Base-by-base conservation (phyloP, 2,329 filamentous ascomycete genomes). In the Gyromitra esculenta region DNA sequence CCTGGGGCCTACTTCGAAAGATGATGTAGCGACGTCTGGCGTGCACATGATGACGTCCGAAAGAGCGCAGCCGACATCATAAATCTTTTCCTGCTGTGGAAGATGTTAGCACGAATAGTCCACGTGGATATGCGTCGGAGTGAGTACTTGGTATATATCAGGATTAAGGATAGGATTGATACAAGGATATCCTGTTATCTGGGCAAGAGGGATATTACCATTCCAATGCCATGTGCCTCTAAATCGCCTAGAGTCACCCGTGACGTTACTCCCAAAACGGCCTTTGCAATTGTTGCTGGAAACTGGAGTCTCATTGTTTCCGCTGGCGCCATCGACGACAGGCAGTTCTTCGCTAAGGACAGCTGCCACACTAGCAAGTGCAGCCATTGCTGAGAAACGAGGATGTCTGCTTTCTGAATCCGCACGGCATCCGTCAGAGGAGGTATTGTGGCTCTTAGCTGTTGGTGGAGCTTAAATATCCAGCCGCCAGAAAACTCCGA, bases 211-310 rank as follows among this genome's bases (percentile, higher is more conserved):
- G 35, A 18, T 41, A 50, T 54, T 71, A 72, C 69, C 69, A 65
- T 73, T 15, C 52, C 69, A 13, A 64, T 73, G 13, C 67, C 67
- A 45, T 71, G 67, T 71, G 67, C 67, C 31, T 71, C 67, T 6
- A 71, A 25, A 18, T 71, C 67, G 56, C 37, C 41, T 15, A 63
- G 37, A 21, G 67, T 39, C 5, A 71, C 67, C 13, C 57, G 43
- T 21, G 67, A 71, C 43, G 67, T 71, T 25, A 71, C 67, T 41
- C 60, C 67, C n/a, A 71, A 37, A 31, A 63, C 57, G 7, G 13
- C n/a, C 39, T 57, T 73, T 48, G 69, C 60, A 31, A 73, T 66
- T n/a, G 39, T 59, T 37, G 59, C 60, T 6, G 69, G 67, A 35
- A 65, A 65, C 13, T 65, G 60, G 1, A 73, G 35, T 8, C 50